Conservation (phyloP, 176 grass and related monocot genomes). For the Pontederia crassipes region DNA sequence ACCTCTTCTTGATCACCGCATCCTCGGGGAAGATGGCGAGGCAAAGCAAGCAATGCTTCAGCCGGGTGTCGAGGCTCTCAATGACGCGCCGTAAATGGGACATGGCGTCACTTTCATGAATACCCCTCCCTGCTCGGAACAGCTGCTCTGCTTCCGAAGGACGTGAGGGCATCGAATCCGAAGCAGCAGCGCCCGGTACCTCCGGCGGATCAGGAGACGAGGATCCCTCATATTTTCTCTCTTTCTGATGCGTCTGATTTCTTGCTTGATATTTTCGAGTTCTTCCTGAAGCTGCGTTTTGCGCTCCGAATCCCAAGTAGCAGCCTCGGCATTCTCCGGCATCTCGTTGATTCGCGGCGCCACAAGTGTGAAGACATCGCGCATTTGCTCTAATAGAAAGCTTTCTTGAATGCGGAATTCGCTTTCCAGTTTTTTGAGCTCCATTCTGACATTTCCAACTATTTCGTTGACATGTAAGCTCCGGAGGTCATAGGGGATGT, state of each 20-base stretch:
- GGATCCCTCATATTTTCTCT: too few species aligned
- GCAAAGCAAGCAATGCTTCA: too few species aligned
- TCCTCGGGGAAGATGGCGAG: too few species aligned
- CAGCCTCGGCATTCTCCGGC: too few species aligned
- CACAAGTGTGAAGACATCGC: not conserved
- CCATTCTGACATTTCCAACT: not conserved
- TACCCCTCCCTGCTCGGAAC: not conserved
- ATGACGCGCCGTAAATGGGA: conserved; percentile 27
- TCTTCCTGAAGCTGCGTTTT: too few species aligned
- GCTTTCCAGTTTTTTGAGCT: not conserved
- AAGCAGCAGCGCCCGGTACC: not conserved
- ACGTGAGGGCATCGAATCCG: not conserved
- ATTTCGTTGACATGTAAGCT: not conserved
- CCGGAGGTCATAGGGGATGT: not conserved
- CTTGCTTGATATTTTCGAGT: too few species aligned
- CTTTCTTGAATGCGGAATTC: not conserved
- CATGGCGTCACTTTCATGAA: not conserved
- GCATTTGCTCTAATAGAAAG: not conserved
- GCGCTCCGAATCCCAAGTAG: too few species aligned
- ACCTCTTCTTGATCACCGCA: too few species aligned
- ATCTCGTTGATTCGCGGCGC: too few species aligned
- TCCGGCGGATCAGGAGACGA: not conserved
- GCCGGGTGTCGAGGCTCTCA: conserved; percentile 27
- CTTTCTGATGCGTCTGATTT: too few species aligned
- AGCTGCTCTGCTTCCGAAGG: not conserved